Base-by-base conservation (phyloP, 352 stramenopile species). In the Elongisporangium prolatum region DNA sequence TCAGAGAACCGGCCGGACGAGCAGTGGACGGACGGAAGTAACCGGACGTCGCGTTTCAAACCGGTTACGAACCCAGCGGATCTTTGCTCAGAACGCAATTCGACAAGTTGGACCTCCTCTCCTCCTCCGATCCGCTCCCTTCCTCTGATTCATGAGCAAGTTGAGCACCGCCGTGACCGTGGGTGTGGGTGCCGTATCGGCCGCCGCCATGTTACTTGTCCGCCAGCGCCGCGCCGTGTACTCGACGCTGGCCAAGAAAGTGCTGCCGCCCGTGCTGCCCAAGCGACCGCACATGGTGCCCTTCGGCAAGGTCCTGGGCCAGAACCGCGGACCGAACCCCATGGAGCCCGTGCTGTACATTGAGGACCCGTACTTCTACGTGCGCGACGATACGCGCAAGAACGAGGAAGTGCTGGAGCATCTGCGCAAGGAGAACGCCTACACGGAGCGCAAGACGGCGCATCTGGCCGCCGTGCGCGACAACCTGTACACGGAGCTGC, bases 301-400 rank as follows among this genome's bases (percentile, higher is more conserved):
- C 7, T 93, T 96, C 60, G 86, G 86, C 21, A 83, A 75, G 14
- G 78, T 93, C n/a, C 61, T 67, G 0, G 78, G 77, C 25, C 77
- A 95, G 64, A 95, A 95, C 67, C 84, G 88, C 40, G 88, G 88
- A 0, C 62, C 80, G 54, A 82, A 82, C 58, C 86, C 97, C 28
- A 94, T 98, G 70, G 87, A 96, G 60, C 94, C 94, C 21, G 74
- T 93, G 20, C 61, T 92, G 62, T 82, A 91, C 54, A 71, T 98
- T 51, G 83, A 95, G 20, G 93, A 98, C 79, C 92, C 91, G 52
- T 98, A 98, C 72, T 97, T 95, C 56, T 98, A 97, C 91, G 81
- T 98, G 52, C 89, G 94, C 28, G 95, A 98, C 67, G 95, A 98
- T 62, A 75, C 81, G 25, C 84, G 96, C 67, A 93, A 93, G 55